Conservation (phyloP, 139 green algal species). For the Pycnococcus provasolii region DNA sequence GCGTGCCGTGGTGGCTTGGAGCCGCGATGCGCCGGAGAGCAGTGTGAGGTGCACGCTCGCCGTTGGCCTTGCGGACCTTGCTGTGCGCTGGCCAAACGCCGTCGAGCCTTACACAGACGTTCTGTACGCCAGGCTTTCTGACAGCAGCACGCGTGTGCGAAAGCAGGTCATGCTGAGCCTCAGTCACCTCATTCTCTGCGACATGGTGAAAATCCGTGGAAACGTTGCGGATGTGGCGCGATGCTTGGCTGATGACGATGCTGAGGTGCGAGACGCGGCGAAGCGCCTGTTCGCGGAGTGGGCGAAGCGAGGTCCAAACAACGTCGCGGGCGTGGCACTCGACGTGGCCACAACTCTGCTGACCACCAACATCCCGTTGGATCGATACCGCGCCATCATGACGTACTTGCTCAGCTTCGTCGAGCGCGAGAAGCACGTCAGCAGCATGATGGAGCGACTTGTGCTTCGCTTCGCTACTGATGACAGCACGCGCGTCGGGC, state of each 20-base stretch:
- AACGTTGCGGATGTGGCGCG: conserved; percentile 70
- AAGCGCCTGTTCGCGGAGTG: conserved; percentile 1
- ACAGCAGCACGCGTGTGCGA: conserved; percentile 38
- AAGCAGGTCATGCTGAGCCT: conserved; percentile 75
- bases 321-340: conserved; percentile 56
- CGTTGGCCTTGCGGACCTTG: conserved; percentile 78
- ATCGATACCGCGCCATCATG: conserved; percentile 29
- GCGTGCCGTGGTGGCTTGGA: too few relatives aligned
- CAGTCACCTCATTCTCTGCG: conserved; percentile 86
- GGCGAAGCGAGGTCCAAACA: background rate
- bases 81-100: conserved; percentile 78
- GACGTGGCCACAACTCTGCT: conserved; percentile 53
- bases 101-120: conserved; percentile 82
- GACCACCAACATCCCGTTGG: conserved; percentile 3
- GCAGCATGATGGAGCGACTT: conserved; percentile 65
- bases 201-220: conserved; percentile 94
- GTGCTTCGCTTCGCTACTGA: conserved; percentile 43
- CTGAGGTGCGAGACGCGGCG: conserved; percentile 41
- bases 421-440: conserved; percentile 68
- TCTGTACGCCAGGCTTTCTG: conserved; percentile 53
- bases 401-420: conserved; percentile 64
- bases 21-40: conserved; percentile 11
- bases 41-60: conserved; percentile 61
- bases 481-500: background rate
- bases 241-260: conserved; percentile 56